Conservation (phyloP, 257 asterid genomes). For the Knoxia roxburghii region DNA sequence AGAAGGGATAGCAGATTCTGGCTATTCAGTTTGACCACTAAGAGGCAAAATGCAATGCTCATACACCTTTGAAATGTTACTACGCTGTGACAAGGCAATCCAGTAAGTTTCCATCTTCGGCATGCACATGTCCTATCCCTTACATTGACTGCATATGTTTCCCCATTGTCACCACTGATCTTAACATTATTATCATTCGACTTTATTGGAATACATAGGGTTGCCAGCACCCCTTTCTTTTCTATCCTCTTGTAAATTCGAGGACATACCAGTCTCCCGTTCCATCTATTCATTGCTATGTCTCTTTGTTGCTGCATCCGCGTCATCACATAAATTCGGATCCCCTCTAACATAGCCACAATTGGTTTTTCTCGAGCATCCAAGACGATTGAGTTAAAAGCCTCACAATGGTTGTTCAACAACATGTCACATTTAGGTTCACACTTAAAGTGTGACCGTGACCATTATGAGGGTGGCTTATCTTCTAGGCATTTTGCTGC, state of each 20-base stretch:
- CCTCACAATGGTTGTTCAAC: slow-evolving; percentile 4
- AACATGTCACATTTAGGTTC: not conserved
- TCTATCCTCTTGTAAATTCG: not conserved
- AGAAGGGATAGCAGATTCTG: not conserved
- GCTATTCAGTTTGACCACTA: not conserved
- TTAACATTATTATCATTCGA: not conserved
- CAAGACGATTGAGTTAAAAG: not conserved
- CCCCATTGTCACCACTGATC: not conserved
- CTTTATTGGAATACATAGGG: not conserved
- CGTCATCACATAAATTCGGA: not conserved
- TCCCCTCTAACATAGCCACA: not conserved
- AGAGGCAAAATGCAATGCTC: not conserved
- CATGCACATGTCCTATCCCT: not conserved
- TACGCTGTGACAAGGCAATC: not conserved
- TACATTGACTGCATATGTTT: not conserved
- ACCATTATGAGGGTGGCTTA: not conserved
- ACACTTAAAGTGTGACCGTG: not conserved
- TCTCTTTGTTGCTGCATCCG: not conserved
- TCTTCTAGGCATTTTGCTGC: not conserved
- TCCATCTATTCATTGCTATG: not conserved
- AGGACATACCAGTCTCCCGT: not conserved
- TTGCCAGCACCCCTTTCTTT: not conserved
- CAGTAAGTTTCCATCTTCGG: not conserved
- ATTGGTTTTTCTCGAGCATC: not conserved
- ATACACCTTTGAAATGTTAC: not conserved